phyloP scores from a whole-genome alignment of 495 filamentous ascomycete species.

The Lasiosphaeria miniovina region DNA sequence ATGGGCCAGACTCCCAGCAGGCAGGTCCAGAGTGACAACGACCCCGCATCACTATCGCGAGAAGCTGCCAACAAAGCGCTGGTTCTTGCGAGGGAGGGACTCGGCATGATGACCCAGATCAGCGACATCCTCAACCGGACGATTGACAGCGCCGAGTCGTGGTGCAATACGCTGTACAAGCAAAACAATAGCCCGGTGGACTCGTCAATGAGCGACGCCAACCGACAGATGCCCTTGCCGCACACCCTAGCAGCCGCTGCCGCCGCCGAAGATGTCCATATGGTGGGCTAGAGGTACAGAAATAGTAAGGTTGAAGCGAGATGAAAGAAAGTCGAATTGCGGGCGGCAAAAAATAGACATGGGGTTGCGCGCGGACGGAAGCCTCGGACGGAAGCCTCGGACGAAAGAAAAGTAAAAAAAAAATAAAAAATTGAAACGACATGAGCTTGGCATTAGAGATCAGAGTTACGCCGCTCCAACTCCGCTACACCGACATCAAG shows the following conservation, averaged over 20 bases:
- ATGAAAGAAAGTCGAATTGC: too few species aligned
- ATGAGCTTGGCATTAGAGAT: too few species aligned
- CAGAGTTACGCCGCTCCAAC: too few species aligned
- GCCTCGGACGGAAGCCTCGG: too few species aligned
- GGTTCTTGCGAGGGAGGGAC: conserved; percentile 78
- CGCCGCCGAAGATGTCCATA: background rate
- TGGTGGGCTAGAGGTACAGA: background rate
- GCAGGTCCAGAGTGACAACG: conserved; percentile 33
- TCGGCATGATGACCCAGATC: conserved; percentile 87
- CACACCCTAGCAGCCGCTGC: background rate
- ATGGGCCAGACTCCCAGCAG: too few species aligned
- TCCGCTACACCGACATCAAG: too few species aligned
- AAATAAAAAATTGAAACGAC: too few species aligned
- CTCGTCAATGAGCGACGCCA: too few species aligned
- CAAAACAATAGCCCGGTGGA: conserved; percentile 22
- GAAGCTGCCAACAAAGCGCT: conserved; percentile 66
- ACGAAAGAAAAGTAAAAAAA: too few species aligned
- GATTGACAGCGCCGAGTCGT: conserved; percentile 78
- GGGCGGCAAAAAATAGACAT: conserved; percentile 15
- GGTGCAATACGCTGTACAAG: conserved; percentile 72
- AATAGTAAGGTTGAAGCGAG: conserved; percentile 2
- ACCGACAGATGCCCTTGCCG: background rate
- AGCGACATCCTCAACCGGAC: conserved; percentile 78
- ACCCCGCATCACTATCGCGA: conserved; percentile 37
- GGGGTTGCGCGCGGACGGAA: too few species aligned